Evolutionary conservation across 2,329 filamentous ascomycete species (phyloP).

Genomic region (Xylariaceae sp.): DNA sequence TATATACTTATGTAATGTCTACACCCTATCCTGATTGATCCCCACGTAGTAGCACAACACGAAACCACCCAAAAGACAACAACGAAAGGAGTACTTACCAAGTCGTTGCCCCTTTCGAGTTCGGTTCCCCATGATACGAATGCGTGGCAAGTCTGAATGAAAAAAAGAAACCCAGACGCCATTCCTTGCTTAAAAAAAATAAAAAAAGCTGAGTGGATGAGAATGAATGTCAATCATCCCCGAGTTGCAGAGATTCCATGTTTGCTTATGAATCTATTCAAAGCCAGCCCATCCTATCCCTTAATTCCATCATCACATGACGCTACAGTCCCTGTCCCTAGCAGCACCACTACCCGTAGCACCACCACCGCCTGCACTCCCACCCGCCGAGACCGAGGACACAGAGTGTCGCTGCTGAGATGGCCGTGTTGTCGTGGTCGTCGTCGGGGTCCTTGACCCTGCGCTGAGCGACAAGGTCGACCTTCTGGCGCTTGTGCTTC

Average conservation of each 20-base stretch:
- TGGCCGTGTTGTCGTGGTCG: constrained; percentile 21
- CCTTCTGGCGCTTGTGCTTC: constrained; percentile 19
- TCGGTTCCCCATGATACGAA: too few relatives aligned
- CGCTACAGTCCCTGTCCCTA: constrained; percentile 26
- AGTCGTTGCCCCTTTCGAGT: too few relatives aligned
- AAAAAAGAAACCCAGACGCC: too few relatives aligned
- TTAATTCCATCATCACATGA: constrained; percentile 23
- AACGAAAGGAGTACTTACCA: too few relatives aligned
- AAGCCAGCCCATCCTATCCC: background rate
- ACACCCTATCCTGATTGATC: too few relatives aligned
- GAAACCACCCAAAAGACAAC: too few relatives aligned
- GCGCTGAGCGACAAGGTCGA: constrained; percentile 9
- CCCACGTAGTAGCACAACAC: too few relatives aligned
- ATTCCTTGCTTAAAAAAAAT: too few relatives aligned
- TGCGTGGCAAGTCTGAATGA: too few relatives aligned
- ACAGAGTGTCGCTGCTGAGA: constrained; percentile 34
- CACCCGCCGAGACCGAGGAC: constrained; percentile 13
- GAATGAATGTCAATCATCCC: too few relatives aligned
- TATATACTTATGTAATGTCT: too few relatives aligned
- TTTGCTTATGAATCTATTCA: background rate
- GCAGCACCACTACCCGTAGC: constrained; percentile 11
- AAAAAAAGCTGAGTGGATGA: too few relatives aligned
- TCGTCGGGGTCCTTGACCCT: constrained; percentile 16
- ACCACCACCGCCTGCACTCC: constrained; percentile 8
- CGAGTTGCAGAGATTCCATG: constrained; percentile 4